A percentile compares a stretch with the other conserved stretches of the same genome.
These are phyloP conservation scores for Aspergillus mulundensis DNA, from an alignment of 495 filamentous ascomycete species.

Conservation along the genomic window DNA sequence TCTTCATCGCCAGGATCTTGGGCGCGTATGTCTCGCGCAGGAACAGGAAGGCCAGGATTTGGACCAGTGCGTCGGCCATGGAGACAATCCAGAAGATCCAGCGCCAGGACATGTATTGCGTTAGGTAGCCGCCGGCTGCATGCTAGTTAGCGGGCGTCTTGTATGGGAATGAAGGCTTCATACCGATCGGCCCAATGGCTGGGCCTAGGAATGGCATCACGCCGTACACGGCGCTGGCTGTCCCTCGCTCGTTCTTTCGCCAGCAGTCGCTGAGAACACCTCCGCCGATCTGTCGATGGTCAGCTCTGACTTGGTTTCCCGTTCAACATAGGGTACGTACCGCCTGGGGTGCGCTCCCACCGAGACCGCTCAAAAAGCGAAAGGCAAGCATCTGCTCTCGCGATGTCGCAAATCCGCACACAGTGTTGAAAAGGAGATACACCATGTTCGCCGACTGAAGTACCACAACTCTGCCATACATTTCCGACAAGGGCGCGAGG, in stretches of 20 bases:
- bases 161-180: neutral
- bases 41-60: constrained; percentile 7
- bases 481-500: constrained; percentile 12
- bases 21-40: constrained; percentile 13
- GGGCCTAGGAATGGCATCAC: constrained; percentile 53
- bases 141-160: neutral
- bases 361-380: constrained; percentile 52
- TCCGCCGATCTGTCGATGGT: constrained; percentile 18
- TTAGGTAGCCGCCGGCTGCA: constrained; percentile 10
- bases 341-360: constrained; percentile 44
- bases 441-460: constrained; percentile 10
- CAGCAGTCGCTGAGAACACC: constrained; percentile 48
- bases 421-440: constrained; percentile 50
- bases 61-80: constrained; percentile 11
- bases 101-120: constrained; percentile 13
- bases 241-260: constrained; percentile 49
- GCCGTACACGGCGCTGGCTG: constrained; percentile 50
- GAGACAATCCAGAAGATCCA: constrained; percentile 14
- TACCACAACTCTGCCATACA: constrained; percentile 7
- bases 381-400: constrained; percentile 47
- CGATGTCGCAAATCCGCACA: constrained; percentile 49
- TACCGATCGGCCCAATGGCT: constrained; percentile 44
- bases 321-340: too few species aligned
- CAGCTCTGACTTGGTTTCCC: too few species aligned
- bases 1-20: constrained; percentile 10